A percentile compares a stretch with the other conserved stretches of the same genome.
These are phyloP conservation scores for Phlebiopsis flavidoalba DNA, from an alignment of 768 basidiomycete genomes.

Conservation along the genomic window DNA sequence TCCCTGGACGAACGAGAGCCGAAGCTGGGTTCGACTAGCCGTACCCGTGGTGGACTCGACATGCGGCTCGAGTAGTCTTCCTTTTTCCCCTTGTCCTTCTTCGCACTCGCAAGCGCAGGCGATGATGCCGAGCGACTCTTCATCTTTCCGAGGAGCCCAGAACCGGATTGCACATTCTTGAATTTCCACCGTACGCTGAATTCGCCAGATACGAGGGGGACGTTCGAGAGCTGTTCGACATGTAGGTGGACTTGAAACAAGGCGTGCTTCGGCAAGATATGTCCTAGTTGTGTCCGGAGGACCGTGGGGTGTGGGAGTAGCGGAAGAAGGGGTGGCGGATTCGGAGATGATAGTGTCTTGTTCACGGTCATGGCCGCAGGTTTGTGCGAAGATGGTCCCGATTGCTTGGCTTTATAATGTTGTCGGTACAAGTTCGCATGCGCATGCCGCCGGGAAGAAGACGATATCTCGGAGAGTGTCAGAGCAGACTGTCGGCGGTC, in stretches of 20 bases:
- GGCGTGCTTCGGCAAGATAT: conserved; percentile 60
- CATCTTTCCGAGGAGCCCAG: conserved; percentile 38
- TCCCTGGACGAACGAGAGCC: background rate
- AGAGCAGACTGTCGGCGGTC: background rate
- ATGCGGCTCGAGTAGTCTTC: conserved; percentile 6
- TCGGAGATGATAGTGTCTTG: conserved; percentile 4
- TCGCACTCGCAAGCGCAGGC: background rate
- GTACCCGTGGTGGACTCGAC: conserved; percentile 3
- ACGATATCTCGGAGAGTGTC: background rate
- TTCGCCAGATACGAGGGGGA: conserved; percentile 67
- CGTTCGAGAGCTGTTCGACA: conserved; percentile 64
- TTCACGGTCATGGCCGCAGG: conserved; percentile 8
- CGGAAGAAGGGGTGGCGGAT: background rate
- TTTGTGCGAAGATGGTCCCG: background rate
- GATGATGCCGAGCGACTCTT: conserved; percentile 18
- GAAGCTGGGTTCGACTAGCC: background rate
- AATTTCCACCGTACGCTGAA: conserved; percentile 72
- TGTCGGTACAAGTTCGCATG: background rate
- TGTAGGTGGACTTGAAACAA: conserved; percentile 56
- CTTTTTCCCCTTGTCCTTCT: conserved; percentile 14
- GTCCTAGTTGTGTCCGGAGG: conserved; percentile 54
- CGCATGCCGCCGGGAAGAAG: conserved; percentile 3
- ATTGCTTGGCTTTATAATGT: conserved; percentile 1
- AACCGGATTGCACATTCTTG: conserved; percentile 46
- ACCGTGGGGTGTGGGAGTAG: conserved; percentile 13